Conservation (phyloP, 2,329 filamentous ascomycete genomes). For the Aspergillus jensenii region DNA sequence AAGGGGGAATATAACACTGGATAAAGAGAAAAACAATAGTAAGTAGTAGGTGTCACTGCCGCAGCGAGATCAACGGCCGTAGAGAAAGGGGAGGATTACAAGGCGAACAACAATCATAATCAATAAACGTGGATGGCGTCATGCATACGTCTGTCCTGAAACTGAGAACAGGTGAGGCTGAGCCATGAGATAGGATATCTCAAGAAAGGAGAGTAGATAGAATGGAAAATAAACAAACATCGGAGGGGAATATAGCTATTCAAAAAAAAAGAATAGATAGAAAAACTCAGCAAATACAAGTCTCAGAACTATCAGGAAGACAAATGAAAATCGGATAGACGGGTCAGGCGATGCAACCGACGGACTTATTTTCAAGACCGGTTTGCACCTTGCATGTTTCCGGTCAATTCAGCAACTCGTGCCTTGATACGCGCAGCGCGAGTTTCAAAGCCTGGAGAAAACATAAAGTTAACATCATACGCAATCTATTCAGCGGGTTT, state of each 20-base stretch:
- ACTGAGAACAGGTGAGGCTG: conserved; percentile 1
- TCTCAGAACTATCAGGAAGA: conserved; percentile 9
- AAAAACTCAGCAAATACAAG: conserved; percentile 5
- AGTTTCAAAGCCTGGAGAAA: conserved; percentile 76
- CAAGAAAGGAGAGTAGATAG: conserved; percentile 9
- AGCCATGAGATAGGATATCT: conserved; percentile 1
- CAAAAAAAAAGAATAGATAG: not conserved
- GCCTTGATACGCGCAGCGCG: conserved; percentile 97
- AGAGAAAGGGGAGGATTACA: conserved; percentile 6
- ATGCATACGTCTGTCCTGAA: conserved; percentile 16
- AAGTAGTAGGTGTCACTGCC: conserved; percentile 11
- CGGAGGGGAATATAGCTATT: conserved; percentile 7
- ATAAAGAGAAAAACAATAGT: conserved; percentile 14
- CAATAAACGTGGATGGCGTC: conserved; percentile 14
- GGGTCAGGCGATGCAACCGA: conserved; percentile 1
- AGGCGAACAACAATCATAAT: conserved; percentile 10
- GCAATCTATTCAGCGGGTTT: not conserved
- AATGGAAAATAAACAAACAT: conserved; percentile 2
- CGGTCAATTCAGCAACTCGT: conserved; percentile 89
- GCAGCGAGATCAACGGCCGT: not conserved
- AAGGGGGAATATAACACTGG: conserved; percentile 34
- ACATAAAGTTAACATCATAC: conserved; percentile 25
- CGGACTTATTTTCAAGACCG: conserved; percentile 1
- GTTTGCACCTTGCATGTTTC: conserved; percentile 66
- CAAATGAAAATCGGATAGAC: not conserved